These are phyloP conservation scores for Penicillium corylophilum DNA, from an alignment of 2,329 filamentous ascomycete species.

Conservation along the genomic window DNA sequence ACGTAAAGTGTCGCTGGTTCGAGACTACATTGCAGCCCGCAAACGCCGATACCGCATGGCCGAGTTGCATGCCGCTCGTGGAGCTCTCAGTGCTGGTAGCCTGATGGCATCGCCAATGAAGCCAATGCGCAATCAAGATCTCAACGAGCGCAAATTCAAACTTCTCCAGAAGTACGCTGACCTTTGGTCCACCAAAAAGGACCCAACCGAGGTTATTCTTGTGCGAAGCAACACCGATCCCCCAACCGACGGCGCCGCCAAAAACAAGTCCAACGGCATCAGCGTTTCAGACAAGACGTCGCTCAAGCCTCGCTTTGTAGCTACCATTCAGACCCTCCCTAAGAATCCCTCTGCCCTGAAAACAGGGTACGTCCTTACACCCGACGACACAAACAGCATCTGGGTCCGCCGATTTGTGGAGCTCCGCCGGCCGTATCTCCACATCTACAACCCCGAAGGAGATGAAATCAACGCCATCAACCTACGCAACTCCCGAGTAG, in stretches of 20 bases:
- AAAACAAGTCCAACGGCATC: conserved; percentile 27
- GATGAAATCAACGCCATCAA: conserved; percentile 91
- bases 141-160: conserved; percentile 38
- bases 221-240: conserved; percentile 47
- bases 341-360: conserved; percentile 83
- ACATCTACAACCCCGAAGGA: conserved; percentile 82
- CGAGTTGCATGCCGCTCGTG: conserved; percentile 69
- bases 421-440: conserved; percentile 83
- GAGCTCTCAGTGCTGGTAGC: conserved; percentile 42
- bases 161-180: conserved; percentile 44
- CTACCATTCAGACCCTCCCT: conserved; percentile 71
- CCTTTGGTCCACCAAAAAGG: conserved; percentile 44
- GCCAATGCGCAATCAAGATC: conserved; percentile 35
- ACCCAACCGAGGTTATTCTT: conserved; percentile 44
- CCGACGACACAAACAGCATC: conserved; percentile 70
- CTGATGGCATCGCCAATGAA: conserved; percentile 38
- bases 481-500: conserved; percentile 83
- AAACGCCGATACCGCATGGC: conserved; percentile 72
- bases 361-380: conserved; percentile 82
- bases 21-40: conserved; percentile 75
- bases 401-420: conserved; percentile 96
- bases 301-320: conserved; percentile 64
- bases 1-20: conserved; percentile 84
- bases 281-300: conserved; percentile 31
- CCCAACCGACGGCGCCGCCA: conserved; percentile 37